Base-by-base conservation (phyloP, 371 early-diverging fungal genomes). In the Mucor sp. region DNA sequence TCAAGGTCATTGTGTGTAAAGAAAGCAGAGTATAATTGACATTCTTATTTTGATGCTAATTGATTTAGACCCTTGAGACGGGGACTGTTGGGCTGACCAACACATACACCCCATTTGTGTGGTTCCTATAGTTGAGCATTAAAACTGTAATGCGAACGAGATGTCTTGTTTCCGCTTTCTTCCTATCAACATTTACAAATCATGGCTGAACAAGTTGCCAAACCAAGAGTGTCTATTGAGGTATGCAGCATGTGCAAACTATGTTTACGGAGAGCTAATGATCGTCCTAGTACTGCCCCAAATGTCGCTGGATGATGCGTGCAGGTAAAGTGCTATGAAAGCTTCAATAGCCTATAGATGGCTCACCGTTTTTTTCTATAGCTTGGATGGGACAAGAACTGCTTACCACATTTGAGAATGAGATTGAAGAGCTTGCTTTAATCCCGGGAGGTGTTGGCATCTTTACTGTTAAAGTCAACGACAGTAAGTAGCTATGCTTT, bases 301-400 rank as follows among this genome's bases (percentile, higher is more conserved):
- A 77, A 58, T 81, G 82, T 59, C 77, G 82, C 11, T 81, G 82
- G 82, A 75, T 81, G 79, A 60, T 78, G 60, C 71, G 82, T 33
- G 79, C 82, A 63, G 77, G 82, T 81, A 73, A 60, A 23, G 11
- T 11, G 12, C 3, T 6, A 9, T 37, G 37, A 12, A 44, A n/a
- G 7, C 19, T 44, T 44, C 6, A 5, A 6, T n/a, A 7, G 17
- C 6, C 44, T 19, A 44, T n/a, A 19, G 44, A 17, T 50, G 3
- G 23, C 25, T 50, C 23, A 50, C 23, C 50, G 12, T 6, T 28
- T 15, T 56, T 28, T 28, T 12, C n/a, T 62, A 19, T 41, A 71
- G 91, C 88, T 35, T 91, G 91, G 91, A 82, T 83, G 78, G 89
- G 88, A 6, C 91, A 91, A 60, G 91, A 91, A 64, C 69, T 91